Percentiles rank a stretch among this genome's conserved stretches.
Conservation (phyloP, 225 moss, liverwort and hornwort species). For the Thuidium tamariscinum region DNA sequence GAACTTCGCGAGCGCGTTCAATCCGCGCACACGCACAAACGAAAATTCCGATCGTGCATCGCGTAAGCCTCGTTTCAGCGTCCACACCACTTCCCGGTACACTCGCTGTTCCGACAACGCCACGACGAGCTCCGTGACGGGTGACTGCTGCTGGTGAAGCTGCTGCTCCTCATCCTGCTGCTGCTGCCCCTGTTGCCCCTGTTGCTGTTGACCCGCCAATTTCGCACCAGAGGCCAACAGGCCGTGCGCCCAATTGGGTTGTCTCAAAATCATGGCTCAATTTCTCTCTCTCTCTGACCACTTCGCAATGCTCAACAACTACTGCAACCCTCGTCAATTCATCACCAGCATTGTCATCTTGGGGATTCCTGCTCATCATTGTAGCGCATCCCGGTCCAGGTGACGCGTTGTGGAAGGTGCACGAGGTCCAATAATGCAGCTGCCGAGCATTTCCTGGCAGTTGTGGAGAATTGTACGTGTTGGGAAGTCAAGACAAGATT, state of each 20-base stretch:
- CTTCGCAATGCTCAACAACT: neutral
- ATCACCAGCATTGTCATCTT: neutral
- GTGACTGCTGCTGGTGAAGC: slow-evolving; percentile 15
- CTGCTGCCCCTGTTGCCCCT: neutral
- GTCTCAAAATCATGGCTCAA: slow-evolving; percentile 21
- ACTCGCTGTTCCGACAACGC: slow-evolving; percentile 81
- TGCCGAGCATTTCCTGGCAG: neutral
- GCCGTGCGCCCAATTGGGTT: slow-evolving; percentile 32
- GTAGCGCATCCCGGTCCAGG: neutral
- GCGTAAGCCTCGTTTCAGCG: slow-evolving; percentile 60
- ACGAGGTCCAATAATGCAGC: neutral
- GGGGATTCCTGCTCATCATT: neutral
- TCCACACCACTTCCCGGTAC: slow-evolving; percentile 80
- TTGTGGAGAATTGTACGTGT: neutral
- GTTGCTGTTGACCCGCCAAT: neutral
- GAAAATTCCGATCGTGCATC: slow-evolving; percentile 88
- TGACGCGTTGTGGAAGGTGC: neutral
- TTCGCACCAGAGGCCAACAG: neutral
- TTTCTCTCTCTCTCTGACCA: neutral
- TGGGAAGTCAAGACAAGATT: neutral
- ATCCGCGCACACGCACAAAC: slow-evolving; percentile 69
- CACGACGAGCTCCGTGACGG: slow-evolving; percentile 66
- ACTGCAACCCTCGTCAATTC: neutral
- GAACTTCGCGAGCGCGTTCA: slow-evolving; percentile 67
- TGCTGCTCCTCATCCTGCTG: neutral